Base-by-base conservation (phyloP, 306 rosid species). In the Albizia julibrissin region DNA sequence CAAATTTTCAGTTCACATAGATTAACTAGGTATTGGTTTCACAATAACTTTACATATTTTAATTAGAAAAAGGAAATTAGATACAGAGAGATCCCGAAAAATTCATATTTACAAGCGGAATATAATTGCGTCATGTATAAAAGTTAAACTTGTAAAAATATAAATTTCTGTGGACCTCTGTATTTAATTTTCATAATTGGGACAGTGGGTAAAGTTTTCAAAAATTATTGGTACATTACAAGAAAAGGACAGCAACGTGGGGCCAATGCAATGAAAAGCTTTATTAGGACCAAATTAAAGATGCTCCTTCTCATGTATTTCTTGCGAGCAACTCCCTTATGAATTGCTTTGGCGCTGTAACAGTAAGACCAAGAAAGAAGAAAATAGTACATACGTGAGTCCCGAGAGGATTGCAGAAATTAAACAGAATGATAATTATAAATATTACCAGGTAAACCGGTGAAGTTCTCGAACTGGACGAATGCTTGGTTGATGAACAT, bases 401-500 rank as follows among this genome's bases (percentile, higher is more conserved):
- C 6, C 56, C 22, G 3, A 15, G 71, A 59, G 21, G 4, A 62
- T 33, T 24, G 54, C n/a, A 34, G n/a, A 69, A 37, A 37, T 37
- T 6, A 37, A 43, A 11, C 18, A 47, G 16, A 47, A 3, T 47
- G 52, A 47, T 47, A 4, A 14, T 47, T 47, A 37, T 37, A 47
- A 47, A 12, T 47, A 47, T 2, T 12, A 47, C 52, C 52, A 2
- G 52, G 91, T 54, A 84, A 68, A 31, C 90, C 89, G 40, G 91
- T 87, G 79, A 92, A 92, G 52, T 26, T 90, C 83, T 90, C 88
- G 54, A 83, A 88, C 80, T 90, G 97, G 75, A 78, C 86, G 78
- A 87, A 90, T 76, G 94, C 94, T 89, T 90, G 92, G 75, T 89
- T 89, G 69, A 89, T 80, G 79, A 92, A 88, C 97, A 90, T 92